Evolutionary conservation across 202 grass and related monocot genomes (phyloP).

Genomic region (Digitaria exilis): DNA sequence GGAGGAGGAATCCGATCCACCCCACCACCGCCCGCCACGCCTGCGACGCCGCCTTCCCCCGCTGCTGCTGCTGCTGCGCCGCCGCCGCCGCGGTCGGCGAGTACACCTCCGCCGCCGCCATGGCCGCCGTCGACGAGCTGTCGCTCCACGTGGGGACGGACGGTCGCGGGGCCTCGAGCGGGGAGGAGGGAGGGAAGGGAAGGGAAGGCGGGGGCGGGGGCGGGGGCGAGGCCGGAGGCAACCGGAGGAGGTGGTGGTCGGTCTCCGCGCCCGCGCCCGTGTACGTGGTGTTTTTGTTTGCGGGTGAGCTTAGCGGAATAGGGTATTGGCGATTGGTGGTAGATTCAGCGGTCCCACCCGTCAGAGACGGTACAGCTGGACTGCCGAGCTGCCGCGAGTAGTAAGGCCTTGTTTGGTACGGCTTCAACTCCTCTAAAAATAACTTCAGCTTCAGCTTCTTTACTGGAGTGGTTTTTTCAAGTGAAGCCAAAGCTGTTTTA

Average conservation of each 20-base stretch:
- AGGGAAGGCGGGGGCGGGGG: background rate
- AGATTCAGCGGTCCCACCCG: conserved; percentile 22
- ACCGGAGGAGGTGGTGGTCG: conserved; percentile 40
- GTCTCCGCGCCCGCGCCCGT: conserved; percentile 28
- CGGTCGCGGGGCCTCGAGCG: background rate
- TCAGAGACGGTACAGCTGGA: conserved; percentile 19
- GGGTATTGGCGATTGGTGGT: conserved; percentile 39
- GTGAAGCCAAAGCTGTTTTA: no score
- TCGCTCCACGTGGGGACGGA: conserved; percentile 16
- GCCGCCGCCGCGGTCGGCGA: conserved; percentile 57
- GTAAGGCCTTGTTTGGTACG: no score
- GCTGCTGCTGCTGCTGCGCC: conserved; percentile 61
- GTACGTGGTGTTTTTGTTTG: conserved; percentile 23
- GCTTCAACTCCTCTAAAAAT: no score
- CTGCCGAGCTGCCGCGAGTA: conserved; percentile 7
- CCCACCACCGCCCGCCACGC: conserved; percentile 77
- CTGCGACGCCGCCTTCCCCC: conserved; percentile 58
- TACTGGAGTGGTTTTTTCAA: no score
- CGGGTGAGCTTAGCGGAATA: conserved; percentile 56
- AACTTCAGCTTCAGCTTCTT: no score
- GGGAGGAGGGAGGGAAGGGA: background rate
- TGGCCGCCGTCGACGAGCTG: conserved; percentile 6
- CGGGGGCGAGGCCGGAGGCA: conserved; percentile 26
- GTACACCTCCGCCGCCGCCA: conserved; percentile 68
- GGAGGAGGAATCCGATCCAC: conserved; percentile 80